These are phyloP conservation scores for Neoarthrinium moseri DNA, from an alignment of 2,329 filamentous ascomycete species.

Conservation along the genomic window DNA sequence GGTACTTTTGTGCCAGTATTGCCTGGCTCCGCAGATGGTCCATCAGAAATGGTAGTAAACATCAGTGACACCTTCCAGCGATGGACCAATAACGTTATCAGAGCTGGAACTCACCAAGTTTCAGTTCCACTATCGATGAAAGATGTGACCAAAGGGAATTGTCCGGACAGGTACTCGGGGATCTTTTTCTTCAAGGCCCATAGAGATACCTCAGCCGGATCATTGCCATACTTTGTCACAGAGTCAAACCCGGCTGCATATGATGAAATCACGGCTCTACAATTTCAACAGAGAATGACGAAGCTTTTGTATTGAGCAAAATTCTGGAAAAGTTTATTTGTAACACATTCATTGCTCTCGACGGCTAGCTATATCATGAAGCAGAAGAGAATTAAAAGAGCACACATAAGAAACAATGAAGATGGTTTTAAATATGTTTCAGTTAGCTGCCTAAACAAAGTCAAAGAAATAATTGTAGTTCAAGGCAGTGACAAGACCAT, in stretches of 20 bases:
- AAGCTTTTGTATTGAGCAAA: no score
- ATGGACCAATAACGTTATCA: constrained; percentile 9
- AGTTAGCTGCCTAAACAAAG: no score
- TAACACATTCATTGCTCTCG: no score
- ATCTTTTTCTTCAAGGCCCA: constrained; percentile 10
- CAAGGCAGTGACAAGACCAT: no score
- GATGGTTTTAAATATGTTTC: no score
- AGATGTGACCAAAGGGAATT: background rate
- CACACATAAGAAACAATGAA: no score
- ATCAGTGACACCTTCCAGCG: constrained; percentile 11
- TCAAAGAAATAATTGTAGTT: no score
- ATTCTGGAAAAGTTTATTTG: no score
- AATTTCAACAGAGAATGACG: no score
- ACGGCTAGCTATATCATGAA: no score
- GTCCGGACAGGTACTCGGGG: constrained; percentile 7
- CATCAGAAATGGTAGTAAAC: constrained; percentile 7
- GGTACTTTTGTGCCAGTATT: constrained; percentile 8
- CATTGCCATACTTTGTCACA: constrained; percentile 3
- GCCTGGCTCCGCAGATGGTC: background rate
- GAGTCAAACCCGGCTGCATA: background rate
- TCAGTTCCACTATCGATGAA: background rate
- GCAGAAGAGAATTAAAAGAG: no score
- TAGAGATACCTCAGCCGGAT: constrained; percentile 7
- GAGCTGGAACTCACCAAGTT: constrained; percentile 10
- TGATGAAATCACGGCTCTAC: no score